Percentiles rank a stretch among this genome's conserved stretches.
Conservation (phyloP, 1,284 basidiomycete species). For the Sutorius eximius region DNA sequence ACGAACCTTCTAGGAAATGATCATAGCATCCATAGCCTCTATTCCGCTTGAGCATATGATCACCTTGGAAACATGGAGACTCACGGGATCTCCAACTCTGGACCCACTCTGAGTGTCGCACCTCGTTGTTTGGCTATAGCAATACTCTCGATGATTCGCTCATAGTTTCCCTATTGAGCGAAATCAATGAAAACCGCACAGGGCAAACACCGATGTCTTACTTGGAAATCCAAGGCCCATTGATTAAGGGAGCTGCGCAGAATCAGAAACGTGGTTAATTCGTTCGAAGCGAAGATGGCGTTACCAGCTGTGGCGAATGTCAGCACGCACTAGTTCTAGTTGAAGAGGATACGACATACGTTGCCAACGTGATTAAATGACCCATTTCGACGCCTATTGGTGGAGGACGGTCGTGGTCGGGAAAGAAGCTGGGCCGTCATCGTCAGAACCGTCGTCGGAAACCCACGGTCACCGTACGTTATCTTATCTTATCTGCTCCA, state of each 20-base stretch:
- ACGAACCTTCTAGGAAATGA: conserved; percentile 83
- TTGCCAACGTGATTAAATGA: conserved; percentile 79
- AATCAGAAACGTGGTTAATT: conserved; percentile 9
- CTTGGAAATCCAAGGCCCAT: conserved; percentile 95
- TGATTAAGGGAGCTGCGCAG: conserved; percentile 83
- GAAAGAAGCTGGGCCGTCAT: not conserved
- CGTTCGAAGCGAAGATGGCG: conserved; percentile 2
- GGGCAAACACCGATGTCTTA: conserved; percentile 23
- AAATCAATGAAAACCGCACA: not conserved
- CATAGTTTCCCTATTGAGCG: conserved; percentile 78
- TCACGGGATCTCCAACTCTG: conserved; percentile 96
- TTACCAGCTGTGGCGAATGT: conserved; percentile 43
- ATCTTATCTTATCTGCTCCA: conserved; percentile 24
- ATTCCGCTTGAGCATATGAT: conserved; percentile 5
- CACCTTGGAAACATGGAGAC: conserved; percentile 28
- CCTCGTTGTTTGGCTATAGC: conserved; percentile 83
- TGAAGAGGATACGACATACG: conserved; percentile 42
- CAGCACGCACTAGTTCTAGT: conserved; percentile 4
- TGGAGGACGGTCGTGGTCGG: not conserved
- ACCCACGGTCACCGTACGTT: not conserved
- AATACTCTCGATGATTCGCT: conserved; percentile 90
- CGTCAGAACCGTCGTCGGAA: not conserved
- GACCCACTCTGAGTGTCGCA: conserved; percentile 94
- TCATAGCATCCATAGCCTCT: conserved; percentile 95
- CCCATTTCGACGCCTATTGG: conserved; percentile 50